phyloP scores from a whole-genome alignment of 2,329 filamentous ascomycete species.

The Lecanicillium sp. region DNA sequence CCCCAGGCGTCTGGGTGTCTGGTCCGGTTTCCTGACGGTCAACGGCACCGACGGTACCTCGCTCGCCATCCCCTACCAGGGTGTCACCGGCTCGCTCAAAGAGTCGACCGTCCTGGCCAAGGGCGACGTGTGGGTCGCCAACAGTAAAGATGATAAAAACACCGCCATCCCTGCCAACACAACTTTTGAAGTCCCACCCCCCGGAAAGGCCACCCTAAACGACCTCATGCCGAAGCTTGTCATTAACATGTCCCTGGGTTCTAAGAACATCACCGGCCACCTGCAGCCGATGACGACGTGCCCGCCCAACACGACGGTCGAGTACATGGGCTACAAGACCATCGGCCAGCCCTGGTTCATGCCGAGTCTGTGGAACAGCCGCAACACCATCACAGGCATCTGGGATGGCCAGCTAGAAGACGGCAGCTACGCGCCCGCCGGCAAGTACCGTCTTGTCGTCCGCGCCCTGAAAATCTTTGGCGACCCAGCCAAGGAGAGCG shows the following conservation, averaged over 20 bases:
- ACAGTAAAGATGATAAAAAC: slow-evolving; percentile 28
- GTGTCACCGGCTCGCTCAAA: slow-evolving; percentile 26
- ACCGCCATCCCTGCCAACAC: slow-evolving; percentile 27
- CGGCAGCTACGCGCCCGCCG: slow-evolving; percentile 42
- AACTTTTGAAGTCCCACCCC: slow-evolving; percentile 37
- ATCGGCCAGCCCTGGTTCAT: slow-evolving; percentile 39
- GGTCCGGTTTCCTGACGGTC: slow-evolving; percentile 37
- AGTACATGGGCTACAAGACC: slow-evolving; percentile 33
- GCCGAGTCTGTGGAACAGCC: slow-evolving; percentile 30
- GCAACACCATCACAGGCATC: slow-evolving; percentile 19
- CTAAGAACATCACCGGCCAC: slow-evolving; percentile 37
- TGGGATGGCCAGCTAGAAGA: slow-evolving; percentile 45
- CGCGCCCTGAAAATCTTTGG: slow-evolving; percentile 47
- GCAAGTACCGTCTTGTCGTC: slow-evolving; percentile 44
- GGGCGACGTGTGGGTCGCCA: slow-evolving; percentile 28
- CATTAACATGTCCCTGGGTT: slow-evolving; percentile 39
- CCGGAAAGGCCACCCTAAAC: slow-evolving; percentile 28
- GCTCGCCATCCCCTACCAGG: slow-evolving; percentile 35
- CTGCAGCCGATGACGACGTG: slow-evolving; percentile 34
- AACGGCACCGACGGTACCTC: slow-evolving; percentile 31
- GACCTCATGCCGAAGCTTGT: slow-evolving; percentile 34
- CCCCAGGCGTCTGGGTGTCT: slow-evolving; percentile 31
- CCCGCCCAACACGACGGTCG: slow-evolving; percentile 23
- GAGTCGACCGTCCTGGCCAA: slow-evolving; percentile 28
- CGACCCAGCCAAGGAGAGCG: slow-evolving; percentile 33